Conservation (phyloP, 2,329 filamentous ascomycete species). For the Pochonia chlamydosporia region DNA sequence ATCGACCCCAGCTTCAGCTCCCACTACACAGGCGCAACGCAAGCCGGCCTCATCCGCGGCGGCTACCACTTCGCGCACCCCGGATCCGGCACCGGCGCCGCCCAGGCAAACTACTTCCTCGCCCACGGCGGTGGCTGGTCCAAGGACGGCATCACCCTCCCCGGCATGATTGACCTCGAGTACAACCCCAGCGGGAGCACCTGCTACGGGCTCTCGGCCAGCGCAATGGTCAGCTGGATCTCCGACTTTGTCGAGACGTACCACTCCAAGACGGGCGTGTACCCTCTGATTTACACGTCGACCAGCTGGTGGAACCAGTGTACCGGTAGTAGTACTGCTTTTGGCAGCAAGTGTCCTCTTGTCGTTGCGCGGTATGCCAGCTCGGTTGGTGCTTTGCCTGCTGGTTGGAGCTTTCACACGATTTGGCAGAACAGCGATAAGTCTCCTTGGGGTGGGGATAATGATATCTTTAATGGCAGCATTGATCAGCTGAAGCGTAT, state of each 20-base stretch:
- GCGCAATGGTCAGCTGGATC: constrained; percentile 47
- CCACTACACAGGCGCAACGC: constrained; percentile 38
- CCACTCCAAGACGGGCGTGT: constrained; percentile 27
- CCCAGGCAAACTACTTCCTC: constrained; percentile 47
- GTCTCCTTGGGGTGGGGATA: constrained; percentile 14
- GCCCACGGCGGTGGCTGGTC: constrained; percentile 49
- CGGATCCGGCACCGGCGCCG: constrained; percentile 30
- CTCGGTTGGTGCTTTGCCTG: constrained; percentile 38
- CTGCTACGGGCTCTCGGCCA: constrained; percentile 40
- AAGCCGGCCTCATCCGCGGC: constrained; percentile 46
- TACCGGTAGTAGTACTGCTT: constrained; percentile 34
- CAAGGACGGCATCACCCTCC: constrained; percentile 46
- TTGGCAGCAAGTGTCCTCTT: constrained; percentile 35
- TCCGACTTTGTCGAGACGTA: constrained; percentile 47
- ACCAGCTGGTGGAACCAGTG: constrained; percentile 49
- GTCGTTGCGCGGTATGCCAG: constrained; percentile 40
- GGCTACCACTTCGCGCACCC: constrained; percentile 50
- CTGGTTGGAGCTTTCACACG: constrained; percentile 45
- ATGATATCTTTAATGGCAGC: constrained; percentile 17
- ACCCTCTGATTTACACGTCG: constrained; percentile 42
- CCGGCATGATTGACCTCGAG: constrained; percentile 53
- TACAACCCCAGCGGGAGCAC: constrained; percentile 22
- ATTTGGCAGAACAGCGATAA: constrained; percentile 34
- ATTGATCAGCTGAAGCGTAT: constrained; percentile 15
- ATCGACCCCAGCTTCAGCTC: constrained; percentile 37